Evolutionary conservation across 2,329 filamentous ascomycete genomes (phyloP).

Genomic region (Neofusicoccum kwambonambiense): DNA sequence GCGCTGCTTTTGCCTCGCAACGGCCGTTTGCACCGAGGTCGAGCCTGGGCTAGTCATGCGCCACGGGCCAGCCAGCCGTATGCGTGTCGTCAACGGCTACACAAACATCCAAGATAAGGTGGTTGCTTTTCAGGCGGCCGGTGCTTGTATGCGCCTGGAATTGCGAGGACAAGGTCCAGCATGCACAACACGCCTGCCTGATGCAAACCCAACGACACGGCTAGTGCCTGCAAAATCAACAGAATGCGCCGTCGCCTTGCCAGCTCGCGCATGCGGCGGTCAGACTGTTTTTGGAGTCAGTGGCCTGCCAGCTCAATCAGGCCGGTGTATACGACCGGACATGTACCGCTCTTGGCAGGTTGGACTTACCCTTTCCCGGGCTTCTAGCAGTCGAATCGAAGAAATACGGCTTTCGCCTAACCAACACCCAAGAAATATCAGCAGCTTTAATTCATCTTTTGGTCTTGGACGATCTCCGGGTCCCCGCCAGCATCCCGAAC

Average conservation of each 20-base stretch:
- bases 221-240: background rate
- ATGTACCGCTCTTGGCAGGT: background rate
- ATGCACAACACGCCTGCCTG: background rate
- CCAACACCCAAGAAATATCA: background rate
- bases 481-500: constrained; percentile 10
- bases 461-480: background rate
- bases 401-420: background rate
- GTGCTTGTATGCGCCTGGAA: background rate
- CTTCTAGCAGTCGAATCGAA: background rate
- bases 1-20: background rate
- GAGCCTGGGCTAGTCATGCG: background rate
- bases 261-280: background rate
- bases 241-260: background rate
- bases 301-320: background rate
- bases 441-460: background rate
- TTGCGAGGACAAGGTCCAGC: constrained; percentile 3
- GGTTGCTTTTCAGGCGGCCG: constrained; percentile 4
- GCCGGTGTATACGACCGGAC: background rate
- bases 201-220: background rate
- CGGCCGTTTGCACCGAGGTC: background rate
- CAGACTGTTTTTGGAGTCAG: constrained; percentile 2
- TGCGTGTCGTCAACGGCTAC: background rate
- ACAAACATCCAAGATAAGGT: background rate
- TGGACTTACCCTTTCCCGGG: background rate
- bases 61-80: background rate